phyloP scores from a whole-genome alignment of 192 early-diverging fungal genomes.

The Paraglomus brasilianum region DNA sequence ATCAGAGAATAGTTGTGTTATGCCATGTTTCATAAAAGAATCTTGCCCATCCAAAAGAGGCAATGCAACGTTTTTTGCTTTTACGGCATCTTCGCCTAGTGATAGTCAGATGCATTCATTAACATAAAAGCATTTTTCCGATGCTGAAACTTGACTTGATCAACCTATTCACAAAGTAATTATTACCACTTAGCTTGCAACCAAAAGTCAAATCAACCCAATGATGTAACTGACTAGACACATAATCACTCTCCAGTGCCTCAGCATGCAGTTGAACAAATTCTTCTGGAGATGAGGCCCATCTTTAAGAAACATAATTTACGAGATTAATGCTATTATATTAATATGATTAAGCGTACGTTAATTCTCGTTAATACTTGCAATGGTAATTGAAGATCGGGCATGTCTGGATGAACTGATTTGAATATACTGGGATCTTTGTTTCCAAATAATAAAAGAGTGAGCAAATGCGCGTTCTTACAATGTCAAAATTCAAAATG shows the following conservation, averaged over 20 bases:
- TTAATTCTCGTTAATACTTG: neutral
- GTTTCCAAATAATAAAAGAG: neutral
- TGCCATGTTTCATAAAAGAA: conserved; percentile 69
- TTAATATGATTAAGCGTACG: neutral
- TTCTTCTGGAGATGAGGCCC: conserved; percentile 74
- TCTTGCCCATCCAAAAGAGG: conserved; percentile 78
- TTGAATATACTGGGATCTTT: conserved; percentile 59
- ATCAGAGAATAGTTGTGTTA: conserved; percentile 79
- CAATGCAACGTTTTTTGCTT: conserved; percentile 76
- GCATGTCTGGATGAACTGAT: conserved; percentile 66
- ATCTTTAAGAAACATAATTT: conserved; percentile 37
- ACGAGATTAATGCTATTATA: neutral
- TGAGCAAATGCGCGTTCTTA: neutral
- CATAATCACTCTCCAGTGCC: conserved; percentile 72
- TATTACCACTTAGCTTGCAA: conserved; percentile 60
- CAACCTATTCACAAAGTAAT: neutral
- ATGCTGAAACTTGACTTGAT: too few relatives aligned
- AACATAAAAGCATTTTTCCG: too few relatives aligned
- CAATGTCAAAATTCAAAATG: neutral
- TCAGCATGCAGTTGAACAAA: conserved; percentile 84
- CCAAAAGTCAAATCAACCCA: conserved; percentile 94
- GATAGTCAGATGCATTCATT: too few relatives aligned
- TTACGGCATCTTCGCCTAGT: conserved; percentile 66
- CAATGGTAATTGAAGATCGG: conserved; percentile 63
- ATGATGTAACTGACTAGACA: conserved; percentile 70